Base-by-base conservation (phyloP, 495 filamentous ascomycete species). In the Talaromyces liani region DNA sequence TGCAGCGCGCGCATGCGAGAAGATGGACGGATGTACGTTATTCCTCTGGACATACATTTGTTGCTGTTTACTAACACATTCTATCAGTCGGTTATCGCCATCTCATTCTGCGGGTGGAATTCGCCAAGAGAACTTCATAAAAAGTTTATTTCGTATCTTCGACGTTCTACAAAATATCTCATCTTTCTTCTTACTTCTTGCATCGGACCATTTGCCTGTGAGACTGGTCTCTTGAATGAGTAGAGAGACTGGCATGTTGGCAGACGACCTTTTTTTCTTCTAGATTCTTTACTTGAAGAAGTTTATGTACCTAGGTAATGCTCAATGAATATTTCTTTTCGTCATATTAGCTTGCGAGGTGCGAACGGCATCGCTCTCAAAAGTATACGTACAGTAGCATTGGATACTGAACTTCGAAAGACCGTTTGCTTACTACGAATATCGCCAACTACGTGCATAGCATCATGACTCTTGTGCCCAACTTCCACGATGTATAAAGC, bases 21-120 rank as follows among this genome's bases (percentile, higher is more conserved):
- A 96, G 82, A 90, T 98, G 88, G 94, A 98, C 79, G 95, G 95
- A 67, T 97, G 86, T 89, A 81, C 73, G 87, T 82, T 65, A n/a
- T 65, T 18, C 27, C 51, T 41, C 36, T 56, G 5, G 18, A 16
- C 27, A 63, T 53, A n/a, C 53, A 47, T 68, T 22, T 66, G 67
- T 60, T 12, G 10, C 61, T 55, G n/a, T 58, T 7, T 63, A 10
- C 72, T 77, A 70, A 77, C 68, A 49, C 22, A 14, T 36, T 61
- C 61, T 49, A 65, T 58, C 64, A 87, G 84, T 90, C 77, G 91
- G 91, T 71, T 96, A 92, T 78, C 88, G 88, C 72, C 91, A 96
- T 77, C 80, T 96, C 67, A 96, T 96, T 72, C 76, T 96, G 65
- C 87, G 89, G 71, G 91, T 96, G 65, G 91, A 96, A 75, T 96